These are phyloP conservation scores for Pycnococcus provasolii DNA, from an alignment of 139 green algal species.

Conservation along the genomic window DNA sequence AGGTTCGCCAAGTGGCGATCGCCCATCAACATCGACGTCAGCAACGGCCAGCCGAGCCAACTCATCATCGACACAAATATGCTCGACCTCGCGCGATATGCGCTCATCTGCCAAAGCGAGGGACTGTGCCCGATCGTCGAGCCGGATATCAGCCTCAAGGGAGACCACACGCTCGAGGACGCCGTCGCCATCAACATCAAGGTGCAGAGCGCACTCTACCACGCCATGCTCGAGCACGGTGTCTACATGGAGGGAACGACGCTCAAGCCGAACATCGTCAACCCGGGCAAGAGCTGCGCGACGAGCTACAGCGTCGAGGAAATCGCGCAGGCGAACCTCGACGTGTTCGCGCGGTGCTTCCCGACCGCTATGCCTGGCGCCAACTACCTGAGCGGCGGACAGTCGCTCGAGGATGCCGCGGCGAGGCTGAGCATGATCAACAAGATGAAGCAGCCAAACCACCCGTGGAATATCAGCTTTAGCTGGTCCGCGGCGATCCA, in stretches of 20 bases:
- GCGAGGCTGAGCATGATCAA: slow-evolving; percentile 36
- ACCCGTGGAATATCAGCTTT: slow-evolving; percentile 41
- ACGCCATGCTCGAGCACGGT: slow-evolving; percentile 41
- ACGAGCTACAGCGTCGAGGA: slow-evolving; percentile 43
- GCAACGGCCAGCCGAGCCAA: slow-evolving; percentile 35
- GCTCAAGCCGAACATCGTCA: slow-evolving; percentile 47
- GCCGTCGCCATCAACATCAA: slow-evolving; percentile 40
- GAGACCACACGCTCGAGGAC: slow-evolving; percentile 35
- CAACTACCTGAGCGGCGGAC: slow-evolving; percentile 43
- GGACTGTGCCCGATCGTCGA: slow-evolving; percentile 46
- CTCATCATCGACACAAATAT: slow-evolving; percentile 47
- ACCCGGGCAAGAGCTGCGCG: slow-evolving; percentile 39
- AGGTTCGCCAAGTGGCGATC: slow-evolving; percentile 45
- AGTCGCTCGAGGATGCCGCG: slow-evolving; percentile 37
- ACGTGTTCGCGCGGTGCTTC: slow-evolving; percentile 32
- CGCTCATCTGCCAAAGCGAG: slow-evolving; percentile 44
- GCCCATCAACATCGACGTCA: slow-evolving; percentile 38
- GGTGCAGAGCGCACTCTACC: slow-evolving; percentile 39
- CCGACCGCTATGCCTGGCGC: slow-evolving; percentile 33
- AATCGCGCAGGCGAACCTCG: slow-evolving; percentile 37
- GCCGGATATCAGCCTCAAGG: slow-evolving; percentile 41
- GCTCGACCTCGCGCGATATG: slow-evolving; percentile 42
- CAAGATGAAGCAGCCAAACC: slow-evolving; percentile 21
- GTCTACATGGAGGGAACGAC: slow-evolving; percentile 46
- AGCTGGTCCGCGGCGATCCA: slow-evolving; percentile 40